Evolutionary conservation across 352 stramenopile species (phyloP), one percentile per base, ranked within the genome.

Genomic region (Phytophthora brassicae): DNA sequence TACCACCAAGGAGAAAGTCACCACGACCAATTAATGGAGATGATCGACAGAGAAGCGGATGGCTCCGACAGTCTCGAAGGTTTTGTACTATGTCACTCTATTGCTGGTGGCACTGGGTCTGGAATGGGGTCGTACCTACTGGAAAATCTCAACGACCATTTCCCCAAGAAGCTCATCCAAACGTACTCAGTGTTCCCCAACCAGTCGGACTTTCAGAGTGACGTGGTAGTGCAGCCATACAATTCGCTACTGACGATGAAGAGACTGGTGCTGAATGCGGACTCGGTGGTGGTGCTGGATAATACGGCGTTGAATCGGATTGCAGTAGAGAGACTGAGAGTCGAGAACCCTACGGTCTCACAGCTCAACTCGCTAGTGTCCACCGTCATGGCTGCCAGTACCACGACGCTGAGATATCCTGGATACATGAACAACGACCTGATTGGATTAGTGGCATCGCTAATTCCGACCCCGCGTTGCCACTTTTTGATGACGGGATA

Each of bases 351-450:
- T 16, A 98, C 94, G 3, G 96, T 99, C 0, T 95, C 95, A 38
- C 97, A 94, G 71, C 77, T 99, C 29, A 99, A 99, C 73, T 97
- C 92, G 49, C 76, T 99, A 17, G 97, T 99, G 23, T 98, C 95
- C 2, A 99, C 97, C 4, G 98, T 99, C 49, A 99, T 99, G 97
- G 97, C 97, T 0, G 97, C 97, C 0, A 98, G 89, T 8, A 99
- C 97, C 0, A 99, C 97, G 6, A 99, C 97, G 17, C 70, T 99
- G 64, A 80, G 96, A 28, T 97, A 97, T 67, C 96, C 96, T 1
- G 95, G 97, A 3, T 99, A 99, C 73, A 99, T 99, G 95, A 99
- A 99, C 84, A 99, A 99, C 76, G 97, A 99, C 80, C 85, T 99
- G 13, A 98, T 99, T 71, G 97, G 97, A 6, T 79, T 99, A 5